Evolutionary conservation across 2,329 filamentous ascomycete genomes (phyloP).

Genomic region (Sclerotiophoma versabilis): DNA sequence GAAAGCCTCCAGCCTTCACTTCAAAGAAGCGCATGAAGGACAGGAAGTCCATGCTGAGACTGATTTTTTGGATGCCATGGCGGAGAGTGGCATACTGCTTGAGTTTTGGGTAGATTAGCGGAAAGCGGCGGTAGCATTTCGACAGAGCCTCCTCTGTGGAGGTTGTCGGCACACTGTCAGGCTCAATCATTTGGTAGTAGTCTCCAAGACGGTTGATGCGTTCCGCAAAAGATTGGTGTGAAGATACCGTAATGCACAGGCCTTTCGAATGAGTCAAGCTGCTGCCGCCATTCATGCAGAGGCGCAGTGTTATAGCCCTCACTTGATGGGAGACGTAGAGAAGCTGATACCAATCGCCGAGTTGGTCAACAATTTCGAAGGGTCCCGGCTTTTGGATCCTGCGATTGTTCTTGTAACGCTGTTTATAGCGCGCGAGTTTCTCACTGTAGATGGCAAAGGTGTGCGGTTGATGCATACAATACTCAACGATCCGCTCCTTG

Average conservation of each 20-base stretch:
- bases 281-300: slow-evolving; percentile 30
- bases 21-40: slow-evolving; percentile 38
- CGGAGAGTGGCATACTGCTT: slow-evolving; percentile 30
- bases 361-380: slow-evolving; percentile 25
- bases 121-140: slow-evolving; percentile 24
- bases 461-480: slow-evolving; percentile 22
- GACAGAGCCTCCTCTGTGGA: slow-evolving; percentile 9
- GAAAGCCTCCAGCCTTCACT: slow-evolving; percentile 24
- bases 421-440: neutral
- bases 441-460: neutral
- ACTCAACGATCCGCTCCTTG: slow-evolving; percentile 33
- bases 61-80: slow-evolving; percentile 37
- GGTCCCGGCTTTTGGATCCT: neutral
- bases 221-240: neutral
- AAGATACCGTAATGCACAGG: slow-evolving; percentile 12
- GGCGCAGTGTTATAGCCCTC: slow-evolving; percentile 26
- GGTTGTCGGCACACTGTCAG: slow-evolving; percentile 16
- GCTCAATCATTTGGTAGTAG: slow-evolving; percentile 23
- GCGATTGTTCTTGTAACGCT: neutral
- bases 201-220: slow-evolving; percentile 23
- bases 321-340: slow-evolving; percentile 34
- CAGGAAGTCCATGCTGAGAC: slow-evolving; percentile 28
- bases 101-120: slow-evolving; percentile 32
- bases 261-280: slow-evolving; percentile 2
- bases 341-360: slow-evolving; percentile 26